phyloP scores from a whole-genome alignment of 495 filamentous ascomycete genomes.

The Hyaloscypha finlandica region DNA sequence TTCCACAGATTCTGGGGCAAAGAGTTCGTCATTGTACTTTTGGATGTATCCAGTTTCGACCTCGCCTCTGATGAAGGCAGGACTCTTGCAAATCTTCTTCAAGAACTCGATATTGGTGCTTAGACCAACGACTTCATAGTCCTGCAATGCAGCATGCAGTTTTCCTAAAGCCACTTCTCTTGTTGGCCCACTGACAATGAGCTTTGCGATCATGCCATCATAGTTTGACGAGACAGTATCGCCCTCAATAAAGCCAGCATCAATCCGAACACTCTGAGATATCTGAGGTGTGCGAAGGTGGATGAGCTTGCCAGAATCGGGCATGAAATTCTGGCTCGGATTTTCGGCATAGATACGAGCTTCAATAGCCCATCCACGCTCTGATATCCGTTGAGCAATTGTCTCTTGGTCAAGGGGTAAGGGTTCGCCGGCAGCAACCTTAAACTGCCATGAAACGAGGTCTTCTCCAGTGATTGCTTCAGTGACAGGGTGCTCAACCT shows the following conservation, averaged over 20 bases:
- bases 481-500: constrained; percentile 97
- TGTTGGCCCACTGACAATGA: constrained; percentile 84
- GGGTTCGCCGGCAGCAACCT: constrained; percentile 82
- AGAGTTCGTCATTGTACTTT: constrained; percentile 78
- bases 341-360: constrained; percentile 97
- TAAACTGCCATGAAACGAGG: constrained; percentile 94
- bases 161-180: constrained; percentile 83
- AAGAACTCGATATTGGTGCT: constrained; percentile 97
- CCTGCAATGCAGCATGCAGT: constrained; percentile 75
- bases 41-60: constrained; percentile 97
- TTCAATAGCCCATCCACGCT: constrained; percentile 85
- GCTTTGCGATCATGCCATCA: constrained; percentile 98
- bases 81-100: constrained; percentile 78
- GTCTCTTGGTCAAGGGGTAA: constrained; percentile 87
- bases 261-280: constrained; percentile 77
- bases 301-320: constrained; percentile 86
- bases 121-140: constrained; percentile 91
- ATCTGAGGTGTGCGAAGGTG: constrained; percentile 75
- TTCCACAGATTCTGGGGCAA: constrained; percentile 51
- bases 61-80: constrained; percentile 80
- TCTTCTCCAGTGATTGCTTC: constrained; percentile 97
- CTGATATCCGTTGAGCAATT: constrained; percentile 74
- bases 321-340: constrained; percentile 85
- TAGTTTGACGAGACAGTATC: constrained; percentile 95
- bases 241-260: constrained; percentile 87